Evolutionary conservation across 108 stramenopile genomes (phyloP).

Genomic region (Mayamaea pseudoterrestris): DNA sequence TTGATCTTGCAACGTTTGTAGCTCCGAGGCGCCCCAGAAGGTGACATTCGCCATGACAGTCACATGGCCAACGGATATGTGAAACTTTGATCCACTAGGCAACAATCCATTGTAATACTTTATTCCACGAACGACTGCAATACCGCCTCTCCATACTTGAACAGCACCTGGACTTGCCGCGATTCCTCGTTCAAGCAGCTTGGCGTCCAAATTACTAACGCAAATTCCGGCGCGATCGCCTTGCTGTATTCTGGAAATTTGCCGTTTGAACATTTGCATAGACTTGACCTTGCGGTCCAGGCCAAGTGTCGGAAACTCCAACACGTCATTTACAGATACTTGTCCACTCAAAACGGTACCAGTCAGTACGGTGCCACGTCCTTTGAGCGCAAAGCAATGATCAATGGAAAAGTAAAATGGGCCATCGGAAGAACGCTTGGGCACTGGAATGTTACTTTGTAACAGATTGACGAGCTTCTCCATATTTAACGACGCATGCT

Average conservation of each 20-base stretch:
- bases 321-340: conserved; percentile 71
- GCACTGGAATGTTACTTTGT: conserved; percentile 45
- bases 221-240: conserved; percentile 98
- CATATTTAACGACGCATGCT: conserved; percentile 46
- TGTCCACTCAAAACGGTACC: conserved; percentile 86
- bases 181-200: conserved; percentile 85
- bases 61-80: conserved; percentile 91
- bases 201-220: conserved; percentile 85
- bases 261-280: conserved; percentile 93
- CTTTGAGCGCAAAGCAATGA: conserved; percentile 93
- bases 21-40: conserved; percentile 92
- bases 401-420: conserved; percentile 84
- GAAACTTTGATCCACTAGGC: conserved; percentile 62
- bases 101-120: conserved; percentile 53
- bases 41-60: conserved; percentile 94
- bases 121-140: conserved; percentile 87
- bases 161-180: conserved; percentile 82
- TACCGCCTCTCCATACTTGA: conserved; percentile 52
- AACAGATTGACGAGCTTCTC: conserved; percentile 50
- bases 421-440: conserved; percentile 30
- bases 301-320: conserved; percentile 86
- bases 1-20: conserved; percentile 13
- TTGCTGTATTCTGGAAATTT: conserved; percentile 55
- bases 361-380: conserved; percentile 95
- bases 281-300: conserved; percentile 87